phyloP scores from a whole-genome alignment of 768 basidiomycete species.

The Auricularia sp. region DNA sequence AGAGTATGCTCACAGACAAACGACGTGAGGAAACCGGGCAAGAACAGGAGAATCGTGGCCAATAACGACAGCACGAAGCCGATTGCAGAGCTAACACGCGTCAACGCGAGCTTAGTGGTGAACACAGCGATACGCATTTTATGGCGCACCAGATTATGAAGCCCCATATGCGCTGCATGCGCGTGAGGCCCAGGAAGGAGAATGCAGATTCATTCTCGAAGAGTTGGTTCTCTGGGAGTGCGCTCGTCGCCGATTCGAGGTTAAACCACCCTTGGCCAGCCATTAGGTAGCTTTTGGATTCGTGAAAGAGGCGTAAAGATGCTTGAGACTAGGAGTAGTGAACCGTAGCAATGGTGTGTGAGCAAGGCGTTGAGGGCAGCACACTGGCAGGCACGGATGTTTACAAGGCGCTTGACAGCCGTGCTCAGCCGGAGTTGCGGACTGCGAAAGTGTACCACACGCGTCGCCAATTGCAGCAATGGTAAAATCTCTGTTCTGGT shows the following conservation, averaged over 20 bases:
- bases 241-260: slow-evolving; percentile 53
- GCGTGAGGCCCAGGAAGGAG: slow-evolving; percentile 64
- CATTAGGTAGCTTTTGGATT: slow-evolving; percentile 20
- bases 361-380: not conserved
- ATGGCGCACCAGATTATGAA: slow-evolving; percentile 66
- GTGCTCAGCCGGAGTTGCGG: not conserved
- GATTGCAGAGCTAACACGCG: slow-evolving; percentile 44
- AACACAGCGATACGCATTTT: not conserved
- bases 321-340: not conserved
- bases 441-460: not conserved
- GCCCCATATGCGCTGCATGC: slow-evolving; percentile 75
- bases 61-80: slow-evolving; percentile 77
- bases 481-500: not conserved
- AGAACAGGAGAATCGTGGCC: slow-evolving; percentile 65
- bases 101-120: not conserved
- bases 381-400: not conserved
- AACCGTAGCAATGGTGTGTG: no score
- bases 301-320: not conserved
- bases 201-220: slow-evolving; percentile 89
- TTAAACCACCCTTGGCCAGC: slow-evolving; percentile 78
- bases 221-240: slow-evolving; percentile 68
- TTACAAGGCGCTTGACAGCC: no score
- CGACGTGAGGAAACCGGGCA: slow-evolving; percentile 45
- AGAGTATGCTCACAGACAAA: slow-evolving; percentile 57
- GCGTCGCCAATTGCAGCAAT: not conserved